These are phyloP conservation scores for Beverwykella pulmonaria DNA, from an alignment of 495 filamentous ascomycete genomes.

Conservation along the genomic window DNA sequence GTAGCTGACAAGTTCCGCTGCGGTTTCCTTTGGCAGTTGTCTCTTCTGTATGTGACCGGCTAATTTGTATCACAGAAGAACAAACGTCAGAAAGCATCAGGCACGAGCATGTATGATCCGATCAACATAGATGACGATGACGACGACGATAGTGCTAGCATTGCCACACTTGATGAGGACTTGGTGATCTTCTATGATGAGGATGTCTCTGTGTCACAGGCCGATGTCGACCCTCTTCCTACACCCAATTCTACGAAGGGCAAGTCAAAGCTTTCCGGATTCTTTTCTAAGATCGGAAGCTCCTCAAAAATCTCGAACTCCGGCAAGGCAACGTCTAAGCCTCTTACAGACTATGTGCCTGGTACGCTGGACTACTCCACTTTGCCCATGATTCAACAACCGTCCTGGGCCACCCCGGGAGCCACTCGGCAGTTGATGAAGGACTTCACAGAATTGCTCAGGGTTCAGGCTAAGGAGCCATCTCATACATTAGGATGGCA, in stretches of 20 bases:
- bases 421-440: slow-evolving; percentile 66
- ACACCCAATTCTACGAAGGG: slow-evolving; percentile 29
- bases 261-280: slow-evolving; percentile 34
- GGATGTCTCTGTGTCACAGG: slow-evolving; percentile 9
- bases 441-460: slow-evolving; percentile 63
- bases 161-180: slow-evolving; percentile 59
- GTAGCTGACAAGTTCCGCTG: no score
- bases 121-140: slow-evolving; percentile 40
- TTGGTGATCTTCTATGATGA: slow-evolving; percentile 51
- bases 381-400: slow-evolving; percentile 62
- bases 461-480: slow-evolving; percentile 64
- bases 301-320: neutral
- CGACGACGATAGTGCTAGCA: slow-evolving; percentile 46
- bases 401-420: slow-evolving; percentile 66
- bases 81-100: slow-evolving; percentile 41
- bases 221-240: slow-evolving; percentile 15
- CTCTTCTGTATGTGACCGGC: no score
- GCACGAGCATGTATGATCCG: slow-evolving; percentile 32
- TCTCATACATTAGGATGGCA: slow-evolving; percentile 83
- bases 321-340: slow-evolving; percentile 12
- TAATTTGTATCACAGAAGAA: slow-evolving; percentile 5
- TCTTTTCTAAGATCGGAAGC: slow-evolving; percentile 32
- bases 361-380: slow-evolving; percentile 59
- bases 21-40: neutral
- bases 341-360: slow-evolving; percentile 66